Evolutionary conservation across 2,329 filamentous ascomycete species (phyloP), one percentile per base, ranked within the genome.

Genomic region (Cordyceps tenuipes): DNA sequence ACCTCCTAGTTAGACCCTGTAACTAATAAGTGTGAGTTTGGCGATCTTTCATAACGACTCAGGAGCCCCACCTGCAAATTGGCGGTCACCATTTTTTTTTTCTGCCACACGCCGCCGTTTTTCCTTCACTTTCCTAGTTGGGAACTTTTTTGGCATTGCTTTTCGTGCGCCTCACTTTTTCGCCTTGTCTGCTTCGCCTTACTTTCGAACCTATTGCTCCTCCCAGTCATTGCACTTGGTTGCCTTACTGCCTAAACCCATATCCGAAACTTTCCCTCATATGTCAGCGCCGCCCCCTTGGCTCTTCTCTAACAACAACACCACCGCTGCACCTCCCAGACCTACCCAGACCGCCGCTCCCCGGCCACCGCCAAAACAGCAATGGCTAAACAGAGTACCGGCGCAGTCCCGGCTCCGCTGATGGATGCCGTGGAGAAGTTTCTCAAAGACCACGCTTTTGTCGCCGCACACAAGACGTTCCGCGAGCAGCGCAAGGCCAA

Each of bases 401-500:
- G 60, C 53, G 53, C 62, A 29, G 64, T 66, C 29, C 80, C 87
- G 5, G 72, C 80, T 31, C 80, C 88, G 71, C 76, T 91, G 41
- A 76, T 91, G 68, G 82, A 85, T 62, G 76, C 90, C 17, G 80
- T 91, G 66, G 83, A 84, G 63, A 73, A 75, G 23, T 91, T 91
- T 71, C 78, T 91, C 54, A 79, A 79, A 47, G 80, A 86, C 50
- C 80, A 88, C 70, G 81, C 83, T n/a, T 88, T 89, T 67, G 72
- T 78, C 52, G 69, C 84, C 90, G 68, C 77, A 82, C 57, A 79
- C 58, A 60, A 60, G 58, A 26, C 58, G 3, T 60, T 60, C n/a
- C 58, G 51, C 36, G 51, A 44, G 69, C 84, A 90, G 68, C 77
- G 82, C 57, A 79, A 74, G 69, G 78, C 75, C 72, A 79, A 80